Evolutionary conservation across 2,329 filamentous ascomycete genomes (phyloP).

Genomic region (Pseudopyricularia javanii): DNA sequence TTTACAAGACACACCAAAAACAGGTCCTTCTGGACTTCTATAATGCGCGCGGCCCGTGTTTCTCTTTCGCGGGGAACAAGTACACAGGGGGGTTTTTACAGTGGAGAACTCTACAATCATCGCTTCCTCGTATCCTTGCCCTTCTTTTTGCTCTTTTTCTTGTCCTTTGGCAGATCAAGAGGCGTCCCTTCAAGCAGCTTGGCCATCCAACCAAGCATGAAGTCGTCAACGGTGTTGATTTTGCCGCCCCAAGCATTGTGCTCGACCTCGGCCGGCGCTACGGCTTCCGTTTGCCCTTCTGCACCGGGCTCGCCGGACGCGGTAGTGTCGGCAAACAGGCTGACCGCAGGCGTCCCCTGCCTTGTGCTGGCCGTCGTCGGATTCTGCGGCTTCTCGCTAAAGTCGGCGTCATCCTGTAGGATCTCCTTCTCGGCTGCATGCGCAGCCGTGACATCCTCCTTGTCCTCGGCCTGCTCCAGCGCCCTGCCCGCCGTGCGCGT

Average conservation of each 20-base stretch:
- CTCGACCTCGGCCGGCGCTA: conserved; percentile 26
- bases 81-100: not conserved
- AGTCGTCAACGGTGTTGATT: conserved; percentile 58
- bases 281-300: conserved; percentile 1
- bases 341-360: conserved; percentile 32
- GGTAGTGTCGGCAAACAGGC: conserved; percentile 18
- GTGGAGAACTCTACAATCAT: conserved; percentile 8
- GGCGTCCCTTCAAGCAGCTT: conserved; percentile 45
- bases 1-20: too few relatives aligned
- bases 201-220: conserved; percentile 60
- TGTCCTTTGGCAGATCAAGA: conserved; percentile 52
- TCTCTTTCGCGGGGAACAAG: too few relatives aligned
- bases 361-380: conserved; percentile 32
- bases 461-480: conserved; percentile 83
- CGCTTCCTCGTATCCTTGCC: conserved; percentile 45
- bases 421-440: conserved; percentile 82
- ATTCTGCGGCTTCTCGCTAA: conserved; percentile 50
- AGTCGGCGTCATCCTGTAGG: conserved; percentile 74
- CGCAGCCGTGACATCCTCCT: conserved; percentile 81
- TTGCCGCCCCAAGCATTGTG: conserved; percentile 45
- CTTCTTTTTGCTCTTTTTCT: conserved; percentile 48
- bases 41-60: too few relatives aligned
- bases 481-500: conserved; percentile 54
- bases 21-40: too few relatives aligned
- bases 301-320: conserved; percentile 8